Percentiles rank a stretch among this genome's conserved stretches.
phyloP scores from a whole-genome alignment of 2,329 filamentous ascomycete species.

The Claviceps monticola region DNA sequence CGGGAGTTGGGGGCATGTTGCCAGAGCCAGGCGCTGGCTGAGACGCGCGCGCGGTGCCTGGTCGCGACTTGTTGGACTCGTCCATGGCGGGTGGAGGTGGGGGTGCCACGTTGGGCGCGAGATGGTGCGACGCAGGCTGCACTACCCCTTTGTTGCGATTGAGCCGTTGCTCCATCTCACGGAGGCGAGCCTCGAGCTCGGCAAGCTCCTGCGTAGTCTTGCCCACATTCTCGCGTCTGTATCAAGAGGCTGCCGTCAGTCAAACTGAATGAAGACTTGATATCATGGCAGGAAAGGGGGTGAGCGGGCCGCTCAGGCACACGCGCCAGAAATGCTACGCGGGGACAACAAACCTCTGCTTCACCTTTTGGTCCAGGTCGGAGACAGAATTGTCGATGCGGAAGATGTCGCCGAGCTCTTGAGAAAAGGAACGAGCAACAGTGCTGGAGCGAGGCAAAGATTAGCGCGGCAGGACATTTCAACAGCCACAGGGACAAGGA shows the following conservation, averaged over 20 bases:
- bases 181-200: conserved; percentile 69
- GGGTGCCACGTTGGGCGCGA: conserved; percentile 6
- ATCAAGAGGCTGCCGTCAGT: background rate
- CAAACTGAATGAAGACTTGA: background rate
- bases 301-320: background rate
- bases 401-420: conserved; percentile 79
- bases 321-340: background rate
- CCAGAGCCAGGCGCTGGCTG: conserved; percentile 38
- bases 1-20: conserved; percentile 46
- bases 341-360: conserved; percentile 56
- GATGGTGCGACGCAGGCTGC: conserved; percentile 8
- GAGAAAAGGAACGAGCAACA: conserved; percentile 75
- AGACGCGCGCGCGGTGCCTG: conserved; percentile 37
- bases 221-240: conserved; percentile 40
- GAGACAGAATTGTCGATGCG: conserved; percentile 68
- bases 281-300: conserved; percentile 1
- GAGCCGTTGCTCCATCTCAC: conserved; percentile 72
- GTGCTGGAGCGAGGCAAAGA: conserved; percentile 41
- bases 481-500: background rate
- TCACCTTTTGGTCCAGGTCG: conserved; percentile 59
- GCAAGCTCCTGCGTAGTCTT: conserved; percentile 69
- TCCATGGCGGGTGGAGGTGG: conserved; percentile 10
- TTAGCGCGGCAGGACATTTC: background rate
- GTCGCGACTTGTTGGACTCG: conserved; percentile 33
- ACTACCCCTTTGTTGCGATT: conserved; percentile 19